These are phyloP conservation scores for Debaryomyces subglobosus DNA, from an alignment of 1,139 yeast genomes.

Conservation along the genomic window DNA sequence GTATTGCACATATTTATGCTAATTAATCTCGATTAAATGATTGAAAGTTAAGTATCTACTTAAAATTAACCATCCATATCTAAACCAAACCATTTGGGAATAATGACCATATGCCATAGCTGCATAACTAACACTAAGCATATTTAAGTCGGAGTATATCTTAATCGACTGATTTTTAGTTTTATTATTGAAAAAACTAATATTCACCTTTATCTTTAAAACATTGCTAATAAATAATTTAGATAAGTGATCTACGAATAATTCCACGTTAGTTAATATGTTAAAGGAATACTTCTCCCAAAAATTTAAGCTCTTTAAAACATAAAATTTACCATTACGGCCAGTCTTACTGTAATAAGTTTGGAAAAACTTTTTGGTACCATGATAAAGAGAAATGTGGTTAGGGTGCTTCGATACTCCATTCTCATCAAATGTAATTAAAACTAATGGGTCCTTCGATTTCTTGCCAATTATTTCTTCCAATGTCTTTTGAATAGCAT, in stretches of 20 bases:
- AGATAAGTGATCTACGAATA: slow-evolving; percentile 38
- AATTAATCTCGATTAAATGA: slow-evolving; percentile 50
- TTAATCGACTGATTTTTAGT: slow-evolving; percentile 31
- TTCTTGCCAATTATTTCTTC: slow-evolving; percentile 20
- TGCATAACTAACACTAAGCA: slow-evolving; percentile 60
- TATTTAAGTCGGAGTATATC: slow-evolving; percentile 57
- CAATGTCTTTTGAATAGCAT: slow-evolving; percentile 39
- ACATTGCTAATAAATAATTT: slow-evolving; percentile 33
- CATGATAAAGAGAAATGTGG: slow-evolving; percentile 69
- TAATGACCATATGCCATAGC: slow-evolving; percentile 86
- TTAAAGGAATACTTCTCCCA: slow-evolving; percentile 57
- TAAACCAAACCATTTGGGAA: slow-evolving; percentile 94
- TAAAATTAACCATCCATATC: slow-evolving; percentile 83
- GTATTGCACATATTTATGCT: slow-evolving; percentile 4
- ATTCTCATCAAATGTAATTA: slow-evolving; percentile 77
- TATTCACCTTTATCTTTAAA: slow-evolving; percentile 42
- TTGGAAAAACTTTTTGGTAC: slow-evolving; percentile 44
- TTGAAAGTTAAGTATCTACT: slow-evolving; percentile 79
- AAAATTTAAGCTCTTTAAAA: slow-evolving; percentile 49
- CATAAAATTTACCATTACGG: slow-evolving; percentile 32
- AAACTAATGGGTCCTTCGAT: slow-evolving; percentile 31
- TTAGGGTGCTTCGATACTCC: slow-evolving; percentile 91
- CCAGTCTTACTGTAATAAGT: slow-evolving; percentile 11
- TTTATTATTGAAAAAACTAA: slow-evolving; percentile 40
- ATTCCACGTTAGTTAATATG: slow-evolving; percentile 49